These are phyloP conservation scores for Xylaria castorea DNA, from an alignment of 495 filamentous ascomycete species.

Conservation along the genomic window DNA sequence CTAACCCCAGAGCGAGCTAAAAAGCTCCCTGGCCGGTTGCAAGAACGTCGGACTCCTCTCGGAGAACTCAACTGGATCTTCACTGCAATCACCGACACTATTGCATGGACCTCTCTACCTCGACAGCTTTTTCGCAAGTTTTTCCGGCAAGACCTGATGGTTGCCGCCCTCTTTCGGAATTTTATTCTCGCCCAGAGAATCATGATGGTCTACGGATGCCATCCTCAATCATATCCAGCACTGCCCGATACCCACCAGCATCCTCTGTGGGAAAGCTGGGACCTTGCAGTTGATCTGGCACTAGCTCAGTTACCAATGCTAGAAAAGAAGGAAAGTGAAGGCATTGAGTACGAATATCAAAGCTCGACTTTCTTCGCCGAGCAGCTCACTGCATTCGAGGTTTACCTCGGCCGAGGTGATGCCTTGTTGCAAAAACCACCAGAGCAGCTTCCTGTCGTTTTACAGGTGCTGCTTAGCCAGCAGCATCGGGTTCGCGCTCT, in stretches of 20 bases:
- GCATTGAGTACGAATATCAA: constrained; percentile 85
- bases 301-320: constrained; percentile 88
- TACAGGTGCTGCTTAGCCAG: constrained; percentile 95
- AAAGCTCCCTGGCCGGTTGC: constrained; percentile 80
- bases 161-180: constrained; percentile 94
- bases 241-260: constrained; percentile 92
- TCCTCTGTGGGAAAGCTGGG: constrained; percentile 96
- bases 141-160: constrained; percentile 98
- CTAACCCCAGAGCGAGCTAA: constrained; percentile 81
- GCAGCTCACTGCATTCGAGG: constrained; percentile 95
- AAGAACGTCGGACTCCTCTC: constrained; percentile 92
- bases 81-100: constrained; percentile 98
- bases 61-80: constrained; percentile 99
- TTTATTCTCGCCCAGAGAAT: constrained; percentile 94
- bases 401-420: constrained; percentile 86
- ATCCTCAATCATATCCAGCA: constrained; percentile 85
- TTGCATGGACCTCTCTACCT: constrained; percentile 94
- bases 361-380: constrained; percentile 97
- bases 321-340: constrained; percentile 71
- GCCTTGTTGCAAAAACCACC: constrained; percentile 84
- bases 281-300: constrained; percentile 95
- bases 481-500: constrained; percentile 92
- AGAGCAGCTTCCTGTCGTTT: constrained; percentile 92
- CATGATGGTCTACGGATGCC: constrained; percentile 94
- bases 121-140: constrained; percentile 92